A percentile compares a stretch with the other conserved stretches of the same genome.
Evolutionary conservation across 2,329 filamentous ascomycete species (phyloP).

Genomic region (Waltergamsia citrina): DNA sequence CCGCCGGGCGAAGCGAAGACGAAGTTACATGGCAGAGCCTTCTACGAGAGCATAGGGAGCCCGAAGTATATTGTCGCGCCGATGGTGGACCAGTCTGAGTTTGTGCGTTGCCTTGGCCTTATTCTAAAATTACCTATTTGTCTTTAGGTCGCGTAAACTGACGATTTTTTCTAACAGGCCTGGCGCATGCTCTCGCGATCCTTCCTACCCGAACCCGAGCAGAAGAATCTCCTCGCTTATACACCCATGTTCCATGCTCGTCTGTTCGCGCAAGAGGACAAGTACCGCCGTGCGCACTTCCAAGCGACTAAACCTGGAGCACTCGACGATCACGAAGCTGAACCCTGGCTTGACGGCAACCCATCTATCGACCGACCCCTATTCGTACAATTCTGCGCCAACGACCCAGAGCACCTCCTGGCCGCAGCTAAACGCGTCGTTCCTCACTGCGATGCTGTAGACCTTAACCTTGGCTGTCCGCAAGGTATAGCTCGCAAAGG

Average conservation of each 20-base stretch:
- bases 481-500: slow-evolving; percentile 90
- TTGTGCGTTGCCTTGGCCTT: slow-evolving; percentile 58
- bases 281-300: slow-evolving; percentile 74
- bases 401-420: slow-evolving; percentile 72
- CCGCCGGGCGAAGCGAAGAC: slow-evolving; percentile 10
- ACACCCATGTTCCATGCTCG: slow-evolving; percentile 95
- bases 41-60: slow-evolving; percentile 90
- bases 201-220: slow-evolving; percentile 62
- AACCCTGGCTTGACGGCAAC: slow-evolving; percentile 75
- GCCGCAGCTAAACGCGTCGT: slow-evolving; percentile 69
- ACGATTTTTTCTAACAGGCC: slow-evolving; percentile 52
- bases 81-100: slow-evolving; percentile 98
- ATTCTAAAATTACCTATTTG: background rate
- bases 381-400: slow-evolving; percentile 94
- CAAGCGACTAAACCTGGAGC: slow-evolving; percentile 45
- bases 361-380: slow-evolving; percentile 76
- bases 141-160: background rate
- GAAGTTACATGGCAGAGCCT: slow-evolving; percentile 76
- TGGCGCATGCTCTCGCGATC: slow-evolving; percentile 96
- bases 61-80: slow-evolving; percentile 87
- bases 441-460: slow-evolving; percentile 88
- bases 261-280: slow-evolving; percentile 67
- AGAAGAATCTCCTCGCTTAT: slow-evolving; percentile 68
- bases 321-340: background rate
- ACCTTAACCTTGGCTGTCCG: slow-evolving; percentile 91